A percentile compares a stretch with the other conserved stretches of the same genome.
phyloP scores from a whole-genome alignment of 78 protist species.

The Dictyostelium capitatum region DNA sequence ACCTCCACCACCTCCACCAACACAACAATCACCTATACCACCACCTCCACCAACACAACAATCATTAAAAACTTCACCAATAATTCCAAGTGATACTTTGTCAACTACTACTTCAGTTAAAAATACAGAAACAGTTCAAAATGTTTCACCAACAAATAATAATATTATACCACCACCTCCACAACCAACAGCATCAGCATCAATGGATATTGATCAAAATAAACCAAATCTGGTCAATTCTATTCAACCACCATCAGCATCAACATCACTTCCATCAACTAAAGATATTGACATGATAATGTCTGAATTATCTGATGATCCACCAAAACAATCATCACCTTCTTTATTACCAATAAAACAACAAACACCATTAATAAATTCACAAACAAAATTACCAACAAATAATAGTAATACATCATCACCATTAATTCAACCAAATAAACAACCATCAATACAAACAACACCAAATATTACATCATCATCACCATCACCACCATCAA shows the following conservation, averaged over 20 bases:
- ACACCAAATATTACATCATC: neutral
- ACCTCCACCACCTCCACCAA: neutral
- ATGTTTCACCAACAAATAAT: neutral
- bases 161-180: neutral
- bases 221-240: neutral
- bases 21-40: slow-evolving; percentile 24
- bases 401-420: neutral
- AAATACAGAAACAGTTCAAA: no score
- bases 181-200: neutral
- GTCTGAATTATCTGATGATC: slow-evolving; percentile 8
- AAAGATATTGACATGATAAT: neutral
- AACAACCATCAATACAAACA: neutral
- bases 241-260: neutral
- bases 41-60: neutral
- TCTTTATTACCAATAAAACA: neutral
- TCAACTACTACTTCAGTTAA: no score
- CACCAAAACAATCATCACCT: slow-evolving; percentile 14
- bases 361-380: neutral
- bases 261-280: neutral
- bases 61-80: no score
- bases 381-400: neutral
- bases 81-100: no score
- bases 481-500: neutral
- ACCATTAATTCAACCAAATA: neutral
- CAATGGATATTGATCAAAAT: neutral